A percentile compares a stretch with the other conserved stretches of the same genome.
Evolutionary conservation across 164 flowering plant genomes (phyloP).

Genomic region (Chimonanthus salicifolius): DNA sequence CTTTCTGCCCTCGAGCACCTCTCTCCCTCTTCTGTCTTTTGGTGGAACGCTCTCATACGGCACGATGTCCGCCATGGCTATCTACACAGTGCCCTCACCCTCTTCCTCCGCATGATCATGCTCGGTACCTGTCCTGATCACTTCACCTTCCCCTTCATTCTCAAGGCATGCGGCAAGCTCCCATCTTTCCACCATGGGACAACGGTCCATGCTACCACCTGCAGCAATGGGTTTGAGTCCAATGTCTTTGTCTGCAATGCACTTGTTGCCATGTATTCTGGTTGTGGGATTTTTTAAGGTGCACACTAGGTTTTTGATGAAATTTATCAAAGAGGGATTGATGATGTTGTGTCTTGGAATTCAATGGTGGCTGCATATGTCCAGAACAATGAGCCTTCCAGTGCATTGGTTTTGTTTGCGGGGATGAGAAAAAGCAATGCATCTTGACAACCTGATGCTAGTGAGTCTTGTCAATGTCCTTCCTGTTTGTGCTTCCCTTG

Average conservation of each 20-base stretch:
- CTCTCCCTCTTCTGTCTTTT: slow-evolving; percentile 26
- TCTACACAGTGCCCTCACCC: slow-evolving; percentile 13
- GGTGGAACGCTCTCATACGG: slow-evolving; percentile 44
- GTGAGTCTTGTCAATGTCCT: slow-evolving; percentile 63
- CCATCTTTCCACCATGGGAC: slow-evolving; percentile 27
- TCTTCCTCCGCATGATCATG: slow-evolving; percentile 27
- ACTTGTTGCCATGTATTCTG: slow-evolving; percentile 54
- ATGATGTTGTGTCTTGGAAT: slow-evolving; percentile 67
- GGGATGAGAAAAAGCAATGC: slow-evolving; percentile 19
- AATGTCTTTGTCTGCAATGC: slow-evolving; percentile 69
- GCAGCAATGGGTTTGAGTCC: slow-evolving; percentile 35
- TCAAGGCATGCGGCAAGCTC: slow-evolving; percentile 50
- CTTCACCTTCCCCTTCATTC: slow-evolving; percentile 48
- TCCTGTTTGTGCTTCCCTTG: slow-evolving; percentile 46
- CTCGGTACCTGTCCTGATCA: slow-evolving; percentile 38
- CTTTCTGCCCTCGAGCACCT: slow-evolving; percentile 18
- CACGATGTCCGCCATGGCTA: slow-evolving; percentile 16
- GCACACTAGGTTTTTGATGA: slow-evolving; percentile 56
- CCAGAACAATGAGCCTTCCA: slow-evolving; percentile 31
- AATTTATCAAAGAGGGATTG: slow-evolving; percentile 35
- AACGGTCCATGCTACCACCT: slow-evolving; percentile 36
- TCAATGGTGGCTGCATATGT: slow-evolving; percentile 52
- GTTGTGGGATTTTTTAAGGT: slow-evolving; percentile 35
- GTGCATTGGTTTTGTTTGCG: slow-evolving; percentile 40
- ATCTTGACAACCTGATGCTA: slow-evolving; percentile 34